Conservation (phyloP, 2,329 filamentous ascomycete genomes). For the Orbilia oligospora region DNA sequence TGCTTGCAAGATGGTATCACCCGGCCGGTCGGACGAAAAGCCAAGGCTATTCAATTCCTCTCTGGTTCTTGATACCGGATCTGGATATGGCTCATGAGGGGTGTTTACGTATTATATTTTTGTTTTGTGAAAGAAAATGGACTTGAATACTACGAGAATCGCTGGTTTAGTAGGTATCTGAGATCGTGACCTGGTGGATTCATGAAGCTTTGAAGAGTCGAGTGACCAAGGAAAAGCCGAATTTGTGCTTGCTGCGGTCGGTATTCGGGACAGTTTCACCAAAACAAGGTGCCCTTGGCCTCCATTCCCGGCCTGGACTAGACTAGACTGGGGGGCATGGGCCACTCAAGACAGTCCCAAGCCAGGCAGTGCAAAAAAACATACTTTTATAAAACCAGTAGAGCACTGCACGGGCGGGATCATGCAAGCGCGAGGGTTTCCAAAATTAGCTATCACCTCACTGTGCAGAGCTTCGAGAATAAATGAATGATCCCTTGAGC, state of each 20-base stretch:
- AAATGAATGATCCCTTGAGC: background rate
- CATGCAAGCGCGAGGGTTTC: constrained; percentile 20
- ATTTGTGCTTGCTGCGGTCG: constrained; percentile 43
- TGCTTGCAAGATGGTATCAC: background rate
- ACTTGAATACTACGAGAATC: background rate
- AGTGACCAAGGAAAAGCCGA: constrained; percentile 21
- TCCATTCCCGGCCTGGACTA: background rate
- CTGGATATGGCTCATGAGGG: constrained; percentile 11
- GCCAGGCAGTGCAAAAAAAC: constrained; percentile 49
- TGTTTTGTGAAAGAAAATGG: background rate
- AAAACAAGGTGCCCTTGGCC: constrained; percentile 46
- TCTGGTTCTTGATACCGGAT: constrained; percentile 30
- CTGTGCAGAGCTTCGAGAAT: constrained; percentile 36
- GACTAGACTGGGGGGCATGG: too few species aligned
- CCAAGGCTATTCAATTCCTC: constrained; percentile 8
- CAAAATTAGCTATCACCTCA: constrained; percentile 54
- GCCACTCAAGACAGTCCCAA: constrained; percentile 46
- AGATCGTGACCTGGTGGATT: constrained; percentile 16
- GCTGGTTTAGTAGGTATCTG: background rate
- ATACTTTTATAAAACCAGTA: background rate
- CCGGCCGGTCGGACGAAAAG: constrained; percentile 3
- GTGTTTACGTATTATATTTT: constrained; percentile 18
- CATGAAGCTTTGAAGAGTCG: constrained; percentile 1
- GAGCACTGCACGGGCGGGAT: constrained; percentile 27
- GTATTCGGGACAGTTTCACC: constrained; percentile 51